A percentile compares a stretch with the other conserved stretches of the same genome.
Conservation (phyloP, 768 basidiomycete genomes). For the Amanita rimosa region DNA sequence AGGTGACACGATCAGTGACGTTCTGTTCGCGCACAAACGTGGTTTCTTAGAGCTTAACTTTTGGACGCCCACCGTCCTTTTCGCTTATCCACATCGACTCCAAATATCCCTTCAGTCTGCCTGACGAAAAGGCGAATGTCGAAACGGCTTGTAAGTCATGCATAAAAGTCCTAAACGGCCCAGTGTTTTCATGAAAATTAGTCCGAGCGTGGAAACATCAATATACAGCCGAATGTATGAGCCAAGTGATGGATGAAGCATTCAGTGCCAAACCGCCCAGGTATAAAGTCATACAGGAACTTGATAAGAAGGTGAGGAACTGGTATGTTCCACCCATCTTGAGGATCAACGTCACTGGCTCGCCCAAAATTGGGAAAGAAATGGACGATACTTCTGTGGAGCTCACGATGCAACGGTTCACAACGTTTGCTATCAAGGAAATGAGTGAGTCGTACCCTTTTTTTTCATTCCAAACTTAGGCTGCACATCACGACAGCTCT, state of each 20-base stretch:
- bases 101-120: constrained; percentile 35
- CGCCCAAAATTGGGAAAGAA: constrained; percentile 26
- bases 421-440: constrained; percentile 56
- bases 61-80: constrained; percentile 60
- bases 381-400: constrained; percentile 38
- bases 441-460: constrained; percentile 33
- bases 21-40: background rate
- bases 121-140: constrained; percentile 33
- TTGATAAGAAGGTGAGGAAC: constrained; percentile 53
- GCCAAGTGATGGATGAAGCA: constrained; percentile 54
- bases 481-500: constrained; percentile 27
- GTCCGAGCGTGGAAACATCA: constrained; percentile 63
- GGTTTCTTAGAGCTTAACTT: constrained; percentile 47
- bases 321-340: constrained; percentile 58
- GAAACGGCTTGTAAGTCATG: constrained; percentile 52
- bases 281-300: constrained; percentile 50
- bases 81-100: constrained; percentile 44
- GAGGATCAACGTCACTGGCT: constrained; percentile 50
- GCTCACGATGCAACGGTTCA: constrained; percentile 58
- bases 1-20: constrained; percentile 23
- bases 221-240: constrained; percentile 50
- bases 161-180: constrained; percentile 3
- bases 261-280: constrained; percentile 52
- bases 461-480: background rate
- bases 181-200: constrained; percentile 14